A percentile compares a stretch with the other conserved stretches of the same genome.
Evolutionary conservation across 257 asterid species (phyloP).

Genomic region (Petunia axillaris): DNA sequence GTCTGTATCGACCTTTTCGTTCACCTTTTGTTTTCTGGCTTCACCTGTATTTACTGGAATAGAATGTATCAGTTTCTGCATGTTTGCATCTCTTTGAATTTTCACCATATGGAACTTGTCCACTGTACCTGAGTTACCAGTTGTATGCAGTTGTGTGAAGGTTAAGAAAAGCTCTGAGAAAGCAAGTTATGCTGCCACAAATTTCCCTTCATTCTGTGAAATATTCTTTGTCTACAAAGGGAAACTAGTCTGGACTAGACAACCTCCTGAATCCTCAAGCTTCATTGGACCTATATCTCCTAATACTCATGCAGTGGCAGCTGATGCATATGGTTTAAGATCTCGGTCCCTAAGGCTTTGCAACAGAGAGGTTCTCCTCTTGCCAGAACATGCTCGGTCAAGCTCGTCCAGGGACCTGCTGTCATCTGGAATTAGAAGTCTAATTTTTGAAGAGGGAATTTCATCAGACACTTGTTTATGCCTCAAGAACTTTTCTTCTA

Average conservation of each 20-base stretch:
- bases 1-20: neutral
- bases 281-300: conserved; percentile 28
- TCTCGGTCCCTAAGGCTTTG: conserved; percentile 41
- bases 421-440: conserved; percentile 34
- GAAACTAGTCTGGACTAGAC: conserved; percentile 69
- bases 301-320: conserved; percentile 35
- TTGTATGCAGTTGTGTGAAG: conserved; percentile 58
- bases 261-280: conserved; percentile 45
- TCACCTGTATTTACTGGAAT: conserved; percentile 18
- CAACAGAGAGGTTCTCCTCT: conserved; percentile 37
- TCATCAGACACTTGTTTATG: conserved; percentile 24
- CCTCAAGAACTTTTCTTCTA: conserved; percentile 17
- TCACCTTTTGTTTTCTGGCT: neutral
- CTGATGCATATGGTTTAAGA: conserved; percentile 36
- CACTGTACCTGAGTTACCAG: conserved; percentile 20
- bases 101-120: neutral
- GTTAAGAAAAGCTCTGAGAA: conserved; percentile 65
- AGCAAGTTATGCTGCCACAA: conserved; percentile 63
- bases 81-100: conserved; percentile 9
- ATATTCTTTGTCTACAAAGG: conserved; percentile 77
- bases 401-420: conserved; percentile 34
- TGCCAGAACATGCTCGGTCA: conserved; percentile 31
- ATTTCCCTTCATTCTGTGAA: conserved; percentile 73
- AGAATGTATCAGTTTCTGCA: conserved; percentile 9
- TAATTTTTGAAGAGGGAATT: conserved; percentile 25